Evolutionary conservation across 495 filamentous ascomycete genomes (phyloP), one percentile per base, ranked within the genome.

Genomic region (Podospora sp.): DNA sequence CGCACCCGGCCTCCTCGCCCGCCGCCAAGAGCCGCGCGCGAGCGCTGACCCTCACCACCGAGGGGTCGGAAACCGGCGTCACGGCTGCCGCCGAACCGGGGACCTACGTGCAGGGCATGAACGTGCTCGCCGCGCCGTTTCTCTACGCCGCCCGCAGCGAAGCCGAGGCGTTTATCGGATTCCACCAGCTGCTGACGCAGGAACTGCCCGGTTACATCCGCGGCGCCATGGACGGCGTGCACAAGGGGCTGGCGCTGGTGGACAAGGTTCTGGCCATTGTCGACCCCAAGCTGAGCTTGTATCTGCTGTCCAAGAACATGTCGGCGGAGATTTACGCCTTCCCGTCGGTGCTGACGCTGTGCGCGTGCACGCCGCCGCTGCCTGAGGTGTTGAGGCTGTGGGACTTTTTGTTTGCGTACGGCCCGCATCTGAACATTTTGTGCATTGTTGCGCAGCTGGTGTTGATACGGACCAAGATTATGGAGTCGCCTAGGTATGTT

Each of bases 101-200:
- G 14, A 92, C 91, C 62, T 99, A 99, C 75, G 96, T 98, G 6
- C 95, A 99, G 75, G 95, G 95, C 65, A 98, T 99, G 95, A 99
- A 98, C 74, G 94, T 98, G n/a, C 86, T 99, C n/a, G 94, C 92
- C 40, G 95, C 95, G 9, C 96, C 95, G 0, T 97, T 99, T 72
- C 84, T 98, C 51, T 99, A 99, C 77, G 93, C 94, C 2, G 93
- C 95, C 20, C 89, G 92, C 67, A 96, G 92, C 72, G 95, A 99
- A 77, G 91, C 93, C 0, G 93, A 99, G 75, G 95, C 96, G 12
- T 98, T 97, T 65, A 88, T 91, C 27, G 88, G 93, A 11, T 98
- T 99, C 76, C 87, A 96, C 73, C 87, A 88, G 50, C 94, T 97
- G 68, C 88, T 98, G 68, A 95, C 92, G 9, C 83, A 84, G 40